Base-by-base conservation (phyloP, 805 yeast genomes). In the Teunomyces gatunensis region DNA sequence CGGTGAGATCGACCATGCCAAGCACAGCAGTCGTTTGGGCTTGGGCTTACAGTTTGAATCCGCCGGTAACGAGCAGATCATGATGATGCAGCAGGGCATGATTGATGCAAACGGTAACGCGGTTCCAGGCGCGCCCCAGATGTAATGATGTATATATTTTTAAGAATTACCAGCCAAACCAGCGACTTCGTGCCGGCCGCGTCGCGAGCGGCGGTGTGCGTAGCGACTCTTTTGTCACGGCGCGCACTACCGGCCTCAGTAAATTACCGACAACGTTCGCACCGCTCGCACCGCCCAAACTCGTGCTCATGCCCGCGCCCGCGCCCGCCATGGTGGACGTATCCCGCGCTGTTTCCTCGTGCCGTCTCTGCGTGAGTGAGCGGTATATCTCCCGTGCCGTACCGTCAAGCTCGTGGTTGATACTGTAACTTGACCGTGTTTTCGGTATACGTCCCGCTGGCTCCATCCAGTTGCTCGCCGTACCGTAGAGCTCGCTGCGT, bases 21-120 rank as follows among this genome's bases (percentile, higher is more conserved):
- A 73, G 58, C 67, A 71, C 58, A 74, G 89, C 52, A 84, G 91
- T 54, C 86, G 84, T 69, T 74, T 92, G 56, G 99, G 99, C 65
- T 81, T 91, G 59, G 98, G 97, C 69, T 78, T 94, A 60, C 97
- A 92, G 77, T 85, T 94, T 56, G 98, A 94, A 78, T 84, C 94
- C 55, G 92, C 94, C 48, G 97, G 97, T 65, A 84, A 87, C 63
- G 96, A 91, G 75, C 94, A 89, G 75, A 80, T 89, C 59, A 83
- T 88, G 79, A 79, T 87, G 85, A 84, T 86, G 89, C 95, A 87
- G 75, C 90, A 86, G 71, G 92, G 92, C 61, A 75, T 87, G 70
- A 69, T 84, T 54, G 95, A 87, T 65, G 86, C 84, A 56, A 83
- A 87, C 62, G 95, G 94, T 63, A 87, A 87, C 77, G 92, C 94